Evolutionary conservation across 1,284 basidiomycete species (phyloP), one percentile per base, ranked within the genome.

Genomic region (Calocybe gambosa): DNA sequence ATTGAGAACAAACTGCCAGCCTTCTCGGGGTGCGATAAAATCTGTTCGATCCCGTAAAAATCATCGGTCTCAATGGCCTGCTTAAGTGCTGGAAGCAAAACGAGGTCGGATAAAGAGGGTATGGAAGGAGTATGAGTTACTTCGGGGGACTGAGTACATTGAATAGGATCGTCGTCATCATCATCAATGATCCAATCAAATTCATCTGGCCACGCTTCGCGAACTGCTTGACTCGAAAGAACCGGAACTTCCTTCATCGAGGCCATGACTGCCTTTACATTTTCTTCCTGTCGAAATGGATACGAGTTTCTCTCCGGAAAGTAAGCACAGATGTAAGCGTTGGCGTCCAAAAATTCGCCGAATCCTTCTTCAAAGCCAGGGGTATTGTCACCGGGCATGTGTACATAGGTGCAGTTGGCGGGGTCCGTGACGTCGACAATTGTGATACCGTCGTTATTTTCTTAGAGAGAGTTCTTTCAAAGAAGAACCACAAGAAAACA

Each of bases 371-470:
- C 3, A 7, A 3, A 7, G 4, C 13, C 3, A 3, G 28, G 8
- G 28, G 4, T n/a, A n/a, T n/a, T n/a, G n/a, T n/a, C n/a, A n/a
- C n/a, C 28, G 4, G 50, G 50, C 15, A 60, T 49, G 51, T 67
- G 68, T 46, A 65, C 66, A 45, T 67, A 70, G 0, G 62, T 43
- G 2, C 66, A 65, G 31, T 60, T 51, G 8, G 51, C 38, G 1
- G 66, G 66, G 18, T 42, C 28, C 12, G 40, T 33, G 16, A 47
- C 54, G 48, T 73, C 72, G 34, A 73, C 55, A 25, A 73, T 52
- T 0, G 70, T 66, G 7, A 71, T 64, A 0, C 69, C 70, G 26
- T 69, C 67, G 48, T 71, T 60, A 21, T 10, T 23, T 19, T 34
- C 8, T 29, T 3, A 29, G 20, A 38, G 33, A 1, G 40, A 8